A percentile compares a stretch with the other conserved stretches of the same genome.
Conservation (phyloP, 2,329 filamentous ascomycete genomes). For the Davidsoniella neocaledoniae region DNA sequence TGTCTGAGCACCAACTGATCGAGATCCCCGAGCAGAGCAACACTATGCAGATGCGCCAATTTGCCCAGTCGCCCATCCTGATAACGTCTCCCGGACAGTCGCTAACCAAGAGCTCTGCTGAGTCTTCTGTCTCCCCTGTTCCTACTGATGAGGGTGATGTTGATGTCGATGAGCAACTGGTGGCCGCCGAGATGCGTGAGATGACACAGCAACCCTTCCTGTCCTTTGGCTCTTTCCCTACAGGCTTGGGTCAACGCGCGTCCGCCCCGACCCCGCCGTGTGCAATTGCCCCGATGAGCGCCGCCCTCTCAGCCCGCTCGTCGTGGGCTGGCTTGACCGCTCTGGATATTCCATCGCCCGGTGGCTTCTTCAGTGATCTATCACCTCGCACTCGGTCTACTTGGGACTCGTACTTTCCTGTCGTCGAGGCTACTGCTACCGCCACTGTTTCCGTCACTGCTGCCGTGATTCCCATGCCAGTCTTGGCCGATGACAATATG, state of each 20-base stretch:
- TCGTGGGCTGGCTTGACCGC: slow-evolving; percentile 58
- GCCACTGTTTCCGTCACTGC: slow-evolving; percentile 14
- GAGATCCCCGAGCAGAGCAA: slow-evolving; percentile 20
- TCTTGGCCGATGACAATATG: slow-evolving; percentile 31
- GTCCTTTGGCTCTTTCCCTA: slow-evolving; percentile 27
- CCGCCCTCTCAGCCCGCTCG: slow-evolving; percentile 24
- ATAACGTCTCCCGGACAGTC: slow-evolving; percentile 10
- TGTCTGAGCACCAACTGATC: slow-evolving; percentile 21
- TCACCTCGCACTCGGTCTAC: slow-evolving; percentile 60
- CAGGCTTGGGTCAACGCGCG: slow-evolving; percentile 23
- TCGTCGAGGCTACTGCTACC: slow-evolving; percentile 24
- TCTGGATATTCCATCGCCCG: slow-evolving; percentile 78
- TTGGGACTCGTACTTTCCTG: slow-evolving; percentile 40
- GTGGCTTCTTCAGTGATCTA: slow-evolving; percentile 78
- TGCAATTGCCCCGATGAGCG: slow-evolving; percentile 14
- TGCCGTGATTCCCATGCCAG: background rate
- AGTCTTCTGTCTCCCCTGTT: slow-evolving; percentile 18
- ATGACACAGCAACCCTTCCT: slow-evolving; percentile 14
- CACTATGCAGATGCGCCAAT: background rate
- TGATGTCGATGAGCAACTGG: slow-evolving; percentile 7
- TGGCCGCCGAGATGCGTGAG: slow-evolving; percentile 6
- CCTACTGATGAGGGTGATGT: slow-evolving; percentile 9
- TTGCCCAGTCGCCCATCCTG: slow-evolving; percentile 4
- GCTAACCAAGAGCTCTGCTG: slow-evolving; percentile 29
- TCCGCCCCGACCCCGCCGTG: slow-evolving; percentile 27